A percentile compares a stretch with the other conserved stretches of the same genome.
phyloP scores from a whole-genome alignment of 2,329 filamentous ascomycete species.

The Botryosphaeria agaves region DNA sequence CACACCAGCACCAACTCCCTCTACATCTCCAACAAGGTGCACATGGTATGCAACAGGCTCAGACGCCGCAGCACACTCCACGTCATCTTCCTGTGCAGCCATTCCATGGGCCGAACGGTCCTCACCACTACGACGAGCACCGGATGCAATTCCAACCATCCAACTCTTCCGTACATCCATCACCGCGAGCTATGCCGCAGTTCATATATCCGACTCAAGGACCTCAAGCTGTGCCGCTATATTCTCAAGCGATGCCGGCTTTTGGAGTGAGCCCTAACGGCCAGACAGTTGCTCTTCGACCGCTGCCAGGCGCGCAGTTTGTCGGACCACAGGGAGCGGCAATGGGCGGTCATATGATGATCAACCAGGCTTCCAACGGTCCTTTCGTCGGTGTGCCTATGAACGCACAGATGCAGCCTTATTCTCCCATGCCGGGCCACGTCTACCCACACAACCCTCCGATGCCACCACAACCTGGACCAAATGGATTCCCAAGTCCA shows the following conservation, averaged over 20 bases:
- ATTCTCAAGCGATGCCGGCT: conserved; percentile 53
- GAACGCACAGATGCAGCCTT: conserved; percentile 48
- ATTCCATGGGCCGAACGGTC: conserved; percentile 48
- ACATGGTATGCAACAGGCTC: conserved; percentile 48
- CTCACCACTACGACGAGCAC: conserved; percentile 64
- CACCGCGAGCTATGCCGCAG: conserved; percentile 55
- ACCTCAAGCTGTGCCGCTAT: conserved; percentile 31
- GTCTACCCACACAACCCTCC: conserved; percentile 43
- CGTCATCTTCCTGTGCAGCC: conserved; percentile 63
- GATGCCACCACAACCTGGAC: conserved; percentile 37
- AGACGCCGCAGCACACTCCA: conserved; percentile 58
- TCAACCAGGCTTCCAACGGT: conserved; percentile 50
- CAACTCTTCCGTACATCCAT: conserved; percentile 63
- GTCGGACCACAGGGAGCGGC: conserved; percentile 50
- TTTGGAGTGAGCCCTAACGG: conserved; percentile 44
- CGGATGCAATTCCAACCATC: conserved; percentile 77
- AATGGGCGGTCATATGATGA: conserved; percentile 66
- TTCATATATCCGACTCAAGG: not conserved
- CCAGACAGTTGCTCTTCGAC: no score
- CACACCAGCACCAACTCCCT: conserved; percentile 72
- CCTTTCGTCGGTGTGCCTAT: no score
- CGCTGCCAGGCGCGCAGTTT: conserved; percentile 37
- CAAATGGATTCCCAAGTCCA: conserved; percentile 76
- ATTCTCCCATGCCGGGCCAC: conserved; percentile 48
- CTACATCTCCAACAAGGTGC: conserved; percentile 63